Base-by-base conservation (phyloP, 2,329 filamentous ascomycete genomes). In the Ampelomyces quisqualis region DNA sequence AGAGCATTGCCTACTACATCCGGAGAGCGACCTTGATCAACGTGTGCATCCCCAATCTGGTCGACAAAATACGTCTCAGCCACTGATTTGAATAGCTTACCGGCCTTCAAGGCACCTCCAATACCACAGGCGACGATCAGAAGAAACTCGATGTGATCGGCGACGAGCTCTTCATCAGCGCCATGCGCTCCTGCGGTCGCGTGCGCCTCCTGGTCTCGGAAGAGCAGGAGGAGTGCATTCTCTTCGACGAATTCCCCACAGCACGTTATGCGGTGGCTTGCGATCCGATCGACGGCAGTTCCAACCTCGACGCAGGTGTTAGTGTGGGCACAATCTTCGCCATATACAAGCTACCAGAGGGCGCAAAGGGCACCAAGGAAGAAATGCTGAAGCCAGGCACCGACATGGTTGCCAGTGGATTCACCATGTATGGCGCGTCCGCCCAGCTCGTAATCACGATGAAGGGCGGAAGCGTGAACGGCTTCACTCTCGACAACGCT, bases 141-240 rank as follows among this genome's bases (percentile, higher is more conserved):
- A 98, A 98, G 82, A 98, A 98, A 77, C 88, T 98, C 49, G 93
- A 98, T 69, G 91, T 98, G 45, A 97, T 98, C 67, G 91, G 90
- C 69, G 97, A 98, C 70, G 93, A 98, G 69, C 79, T 98, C 60
- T 98, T 98, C 76, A 88, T 98, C 65, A 85, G 88, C 47, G 88
- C 90, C 51, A 97, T 98, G 93, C 82, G 82, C 57, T 91, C 88
- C 38, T 95, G 87, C 19, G 90, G 89, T 60, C 90, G 90, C 71
- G 93, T 90, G 68, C 84, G 89, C 37, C 76, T 97, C 44, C 77
- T 98, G 23, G 90, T 98, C n/a, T 98, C 93, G 1, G 93, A 98
- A 72, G 93, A 98, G 68, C 91, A 97, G 70, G 93, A 98, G 53
- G 81, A 97, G 38, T 78, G 88, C 53, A 95, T 98, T 67, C 82